Base-by-base conservation (phyloP, 1,284 basidiomycete genomes). In the Austroboletus novae-zelandiae region DNA sequence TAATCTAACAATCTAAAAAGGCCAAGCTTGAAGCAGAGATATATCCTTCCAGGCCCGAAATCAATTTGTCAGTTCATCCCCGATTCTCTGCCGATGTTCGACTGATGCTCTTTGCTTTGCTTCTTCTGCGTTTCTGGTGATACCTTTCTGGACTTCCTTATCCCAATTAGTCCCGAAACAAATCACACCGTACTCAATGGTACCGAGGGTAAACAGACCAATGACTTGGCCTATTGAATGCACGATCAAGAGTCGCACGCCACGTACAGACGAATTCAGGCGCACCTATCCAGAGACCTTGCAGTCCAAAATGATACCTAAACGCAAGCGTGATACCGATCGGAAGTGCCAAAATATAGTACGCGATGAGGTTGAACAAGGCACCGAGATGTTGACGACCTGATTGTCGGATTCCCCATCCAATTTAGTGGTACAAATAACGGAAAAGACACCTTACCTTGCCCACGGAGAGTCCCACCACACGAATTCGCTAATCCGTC, bases 371-470 rank as follows among this genome's bases (percentile, higher is more conserved):
- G 60, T 89, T 89, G 69, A 88, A 89, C 7, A 81, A 58, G 8
- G 86, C 88, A 11, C 87, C 86, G 11, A 89, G 75, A 57, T 86
- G 83, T 59, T 90, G 88, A 25, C 84, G 78, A 13, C 87, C 86
- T 83, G 57, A 43, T 53, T 5, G 5, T 10, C 29, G 3, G 2
- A 23, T 23, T 23, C 20, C 20, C 5, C 20, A 23, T 3, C 20
- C 20, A 23, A 15, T n/a, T 30, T n/a, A 9, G 62, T 40, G 57
- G 57, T 37, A 15, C 18, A 5, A 29, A 18, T 4, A 2, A 18
- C 13, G 20, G 15, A 11, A 25, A 20, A 9, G 23, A 42, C 3
- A 1, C 8, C 55, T 35, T 57, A 79, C 83, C 81, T 73, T 85
- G 83, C 9, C 84, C 83, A 53, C 86, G 81, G 42, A 88, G 73